Evolutionary conservation across 2,329 filamentous ascomycete species (phyloP), one percentile per base, ranked within the genome.

Genomic region (Didymellaceae sp.): DNA sequence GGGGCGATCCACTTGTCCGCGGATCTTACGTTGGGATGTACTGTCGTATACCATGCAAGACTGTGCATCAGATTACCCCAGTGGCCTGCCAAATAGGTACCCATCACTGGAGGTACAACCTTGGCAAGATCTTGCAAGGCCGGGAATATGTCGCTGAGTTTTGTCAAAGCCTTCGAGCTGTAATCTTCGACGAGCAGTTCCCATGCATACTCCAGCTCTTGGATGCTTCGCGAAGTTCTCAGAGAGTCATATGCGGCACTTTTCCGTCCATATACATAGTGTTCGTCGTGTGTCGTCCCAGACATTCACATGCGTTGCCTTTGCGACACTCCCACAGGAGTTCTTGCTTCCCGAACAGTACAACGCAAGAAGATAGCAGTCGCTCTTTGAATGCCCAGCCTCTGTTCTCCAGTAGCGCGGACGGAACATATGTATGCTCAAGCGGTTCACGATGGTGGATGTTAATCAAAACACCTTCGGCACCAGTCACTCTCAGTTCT

Each of bases 91-190:
- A 54, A 22, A 11, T 52, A 54, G 4, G n/a, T 16, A 7, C 45
- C 45, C 38, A 54, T 43, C 14, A 13, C 21, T 18, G 44, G 11
- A 7, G 33, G 16, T 10, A 41, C 26, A 3, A 14, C 22, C 17
- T 56, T 52, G 2, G 53, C 48, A 1, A 56, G 21, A 5, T 25
- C 48, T 39, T 52, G 53, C 33, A 52, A 5, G 4, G 53, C 53
- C 7, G 48, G 54, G 17, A 53, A 53, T 2, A 45, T 40, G 10
- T 53, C 49, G 6, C 32, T 38, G 1, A 31, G 6, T 20, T 37
- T 45, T 31, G 44, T 49, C 22, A 56, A 45, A 14, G 31, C 18
- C 11, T 24, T 48, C 3, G 11, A 11, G 6, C 40, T 35, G 14
- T 52, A 56, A 13, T 30, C 18, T 5, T 10, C 1, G 3, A 53